A percentile compares a stretch with the other conserved stretches of the same genome.
phyloP scores from a whole-genome alignment of 2,329 filamentous ascomycete species.

The Penicillium griseofulvum region DNA sequence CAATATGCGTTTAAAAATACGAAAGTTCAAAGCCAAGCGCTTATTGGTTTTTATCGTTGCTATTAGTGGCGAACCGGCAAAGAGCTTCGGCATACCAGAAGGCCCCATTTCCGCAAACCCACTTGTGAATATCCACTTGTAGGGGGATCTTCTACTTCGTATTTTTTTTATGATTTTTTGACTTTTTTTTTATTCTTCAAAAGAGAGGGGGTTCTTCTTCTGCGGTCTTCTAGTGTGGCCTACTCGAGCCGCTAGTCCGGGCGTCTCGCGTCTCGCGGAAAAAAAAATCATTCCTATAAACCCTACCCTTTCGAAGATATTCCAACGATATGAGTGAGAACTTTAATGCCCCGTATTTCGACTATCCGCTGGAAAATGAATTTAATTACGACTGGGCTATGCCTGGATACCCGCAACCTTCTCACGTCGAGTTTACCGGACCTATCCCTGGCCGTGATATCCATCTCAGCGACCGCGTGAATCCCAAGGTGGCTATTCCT shows the following conservation, averaged over 20 bases:
- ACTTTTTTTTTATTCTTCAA: neutral
- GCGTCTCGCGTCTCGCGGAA: neutral
- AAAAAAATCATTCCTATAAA: neutral
- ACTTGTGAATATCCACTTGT: slow-evolving; percentile 1
- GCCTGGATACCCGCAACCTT: slow-evolving; percentile 18
- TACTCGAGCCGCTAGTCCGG: neutral
- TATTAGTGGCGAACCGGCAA: slow-evolving; percentile 20
- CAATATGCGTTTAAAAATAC: neutral
- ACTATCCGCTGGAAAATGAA: slow-evolving; percentile 9
- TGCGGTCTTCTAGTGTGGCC: neutral
- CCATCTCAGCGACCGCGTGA: slow-evolving; percentile 11
- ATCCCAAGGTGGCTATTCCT: slow-evolving; percentile 34
- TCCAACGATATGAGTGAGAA: slow-evolving; percentile 8
- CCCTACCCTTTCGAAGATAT: neutral
- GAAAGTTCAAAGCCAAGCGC: neutral
- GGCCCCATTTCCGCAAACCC: slow-evolving; percentile 4
- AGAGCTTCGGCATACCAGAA: slow-evolving; percentile 25
- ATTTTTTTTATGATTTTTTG: neutral
- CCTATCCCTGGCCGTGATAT: slow-evolving; percentile 13
- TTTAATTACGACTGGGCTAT: slow-evolving; percentile 16
- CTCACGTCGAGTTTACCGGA: slow-evolving; percentile 16
- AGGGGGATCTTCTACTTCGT: neutral
- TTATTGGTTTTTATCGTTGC: neutral
- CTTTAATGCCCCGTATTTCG: neutral
- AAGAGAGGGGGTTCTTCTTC: neutral